phyloP scores from a whole-genome alignment of 2,329 filamentous ascomycete genomes.

The Elsinoe perseae region DNA sequence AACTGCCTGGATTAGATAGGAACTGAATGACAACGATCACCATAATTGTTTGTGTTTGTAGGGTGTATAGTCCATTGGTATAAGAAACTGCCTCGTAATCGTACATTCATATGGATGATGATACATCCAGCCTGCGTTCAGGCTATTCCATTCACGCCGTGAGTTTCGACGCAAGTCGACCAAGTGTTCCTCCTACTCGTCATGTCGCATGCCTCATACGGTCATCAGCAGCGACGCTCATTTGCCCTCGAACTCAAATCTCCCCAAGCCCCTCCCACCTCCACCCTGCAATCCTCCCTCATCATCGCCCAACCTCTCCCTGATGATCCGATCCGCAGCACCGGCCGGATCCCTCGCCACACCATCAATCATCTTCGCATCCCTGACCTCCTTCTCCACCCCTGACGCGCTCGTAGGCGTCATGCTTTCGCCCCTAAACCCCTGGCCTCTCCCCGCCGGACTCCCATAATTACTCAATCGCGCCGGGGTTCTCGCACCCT shows the following conservation, averaged over 20 bases:
- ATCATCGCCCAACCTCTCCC: slow-evolving; percentile 46
- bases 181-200: neutral
- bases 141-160: neutral
- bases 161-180: neutral
- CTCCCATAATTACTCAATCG: slow-evolving; percentile 65
- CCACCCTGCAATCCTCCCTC: slow-evolving; percentile 38
- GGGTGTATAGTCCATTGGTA: neutral
- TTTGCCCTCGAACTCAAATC: slow-evolving; percentile 51
- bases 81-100: slow-evolving; percentile 1
- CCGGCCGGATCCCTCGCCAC: slow-evolving; percentile 38
- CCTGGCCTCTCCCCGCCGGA: slow-evolving; percentile 44
- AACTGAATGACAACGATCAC: neutral
- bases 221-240: neutral
- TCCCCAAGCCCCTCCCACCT: slow-evolving; percentile 40
- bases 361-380: slow-evolving; percentile 39
- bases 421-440: slow-evolving; percentile 23
- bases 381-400: slow-evolving; percentile 27
- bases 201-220: neutral
- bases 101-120: slow-evolving; percentile 5
- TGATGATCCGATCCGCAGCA: slow-evolving; percentile 57
- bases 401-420: slow-evolving; percentile 25
- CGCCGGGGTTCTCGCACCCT: slow-evolving; percentile 61
- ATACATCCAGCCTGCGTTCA: neutral
- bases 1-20: neutral
- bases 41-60: neutral